Evolutionary conservation across 768 basidiomycete species (phyloP), one percentile per base, ranked within the genome.

Genomic region (Leccinum uliginosum): DNA sequence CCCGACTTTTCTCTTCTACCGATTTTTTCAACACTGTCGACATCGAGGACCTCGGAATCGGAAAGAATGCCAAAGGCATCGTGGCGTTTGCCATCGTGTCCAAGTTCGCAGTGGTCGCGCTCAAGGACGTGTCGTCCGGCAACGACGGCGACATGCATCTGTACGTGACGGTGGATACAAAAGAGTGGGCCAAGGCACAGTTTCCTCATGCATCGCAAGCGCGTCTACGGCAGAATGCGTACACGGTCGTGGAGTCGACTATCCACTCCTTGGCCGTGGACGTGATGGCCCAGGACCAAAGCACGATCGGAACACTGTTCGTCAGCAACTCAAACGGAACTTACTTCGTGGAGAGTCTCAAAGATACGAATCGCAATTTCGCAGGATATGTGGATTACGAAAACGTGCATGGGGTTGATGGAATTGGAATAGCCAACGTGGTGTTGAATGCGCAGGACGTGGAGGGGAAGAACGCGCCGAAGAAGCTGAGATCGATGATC

Each of bases 301-400:
- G 74, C 54, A 71, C 76, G 10, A 83, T 95, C 44, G 97, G 97
- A 2, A 98, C 96, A 2, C 75, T 99, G 14, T 99, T 98, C 76
- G 88, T 96, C 54, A 91, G 88, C 74, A 97, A 98, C 72, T 92
- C 90, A 35, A 95, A 98, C 64, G 97, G 97, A 4, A 97, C 94
- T 14, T 95, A 84, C 73, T 99, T 98, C 70, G 89, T 93, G 10
- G 82, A 95, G 73, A 89, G 89, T 63, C 78, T 99, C 57, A 83
- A 86, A 73, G 87, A 96, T 66, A 98, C 97, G 5, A 98, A 98
- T 70, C 78, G 97, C 49, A 96, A 98, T 70, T 77, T 81, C 46
- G 72, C 78, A 57, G 97, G 95, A 10, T 97, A 84, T 57, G 96
- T 98, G 34, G 97, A 98, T 70, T 98, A 87, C 64, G 97, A 99